Percentiles rank a stretch among this genome's conserved stretches.
These are phyloP conservation scores for Adenanthera pavonina DNA, from an alignment of 306 rosid species.

Conservation along the genomic window DNA sequence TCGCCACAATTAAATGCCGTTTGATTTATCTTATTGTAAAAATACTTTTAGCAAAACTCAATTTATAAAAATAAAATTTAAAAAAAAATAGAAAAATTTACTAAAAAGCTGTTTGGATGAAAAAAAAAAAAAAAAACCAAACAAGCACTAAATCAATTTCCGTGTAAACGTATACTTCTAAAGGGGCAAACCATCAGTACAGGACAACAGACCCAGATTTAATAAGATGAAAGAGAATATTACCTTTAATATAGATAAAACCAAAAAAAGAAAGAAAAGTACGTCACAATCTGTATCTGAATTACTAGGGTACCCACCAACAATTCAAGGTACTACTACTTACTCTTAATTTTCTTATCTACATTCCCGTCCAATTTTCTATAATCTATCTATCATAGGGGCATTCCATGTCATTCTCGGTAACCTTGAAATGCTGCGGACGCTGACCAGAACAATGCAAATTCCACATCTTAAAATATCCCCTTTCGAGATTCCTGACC, in stretches of 20 bases:
- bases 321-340: conserved; percentile 28
- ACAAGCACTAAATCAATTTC: too few relatives aligned
- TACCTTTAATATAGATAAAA: neutral
- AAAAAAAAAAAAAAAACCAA: too few relatives aligned
- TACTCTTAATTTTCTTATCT: conserved; percentile 51
- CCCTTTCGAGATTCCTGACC: conserved; percentile 66
- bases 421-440: conserved; percentile 62
- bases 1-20: too few relatives aligned
- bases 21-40: too few relatives aligned
- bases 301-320: conserved; percentile 12
- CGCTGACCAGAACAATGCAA: conserved; percentile 62
- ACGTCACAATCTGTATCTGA: conserved; percentile 3
- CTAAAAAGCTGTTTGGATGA: too few relatives aligned
- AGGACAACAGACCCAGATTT: neutral
- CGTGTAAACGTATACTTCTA: too few relatives aligned
- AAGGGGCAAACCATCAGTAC: too few relatives aligned
- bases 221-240: neutral
- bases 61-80: too few relatives aligned
- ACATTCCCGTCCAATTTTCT: conserved; percentile 60
- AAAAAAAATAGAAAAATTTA: too few relatives aligned
- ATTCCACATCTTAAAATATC: conserved; percentile 63
- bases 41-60: too few relatives aligned
- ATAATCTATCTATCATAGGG: conserved; percentile 58
- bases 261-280: too few relatives aligned
- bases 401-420: conserved; percentile 57